Percentiles rank a stretch among this genome's conserved stretches.
These are phyloP conservation scores for Haplosporangium gracile DNA, from an alignment of 192 early-diverging fungal species.

Conservation along the genomic window DNA sequence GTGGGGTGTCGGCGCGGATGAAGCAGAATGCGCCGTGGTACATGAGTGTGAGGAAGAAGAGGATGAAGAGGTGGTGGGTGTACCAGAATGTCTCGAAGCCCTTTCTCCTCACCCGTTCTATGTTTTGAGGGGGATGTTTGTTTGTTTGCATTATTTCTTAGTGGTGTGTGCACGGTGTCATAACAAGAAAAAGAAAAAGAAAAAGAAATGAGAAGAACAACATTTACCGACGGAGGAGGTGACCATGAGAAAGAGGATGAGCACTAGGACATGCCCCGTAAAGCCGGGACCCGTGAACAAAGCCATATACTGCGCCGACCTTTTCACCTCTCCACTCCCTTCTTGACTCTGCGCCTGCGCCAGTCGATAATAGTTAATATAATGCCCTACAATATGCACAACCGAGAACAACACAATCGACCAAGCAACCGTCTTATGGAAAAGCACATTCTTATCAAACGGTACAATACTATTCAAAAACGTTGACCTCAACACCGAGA, in stretches of 20 bases:
- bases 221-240: constrained; percentile 72
- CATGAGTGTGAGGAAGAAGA: constrained; percentile 84
- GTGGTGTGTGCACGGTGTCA: not conserved
- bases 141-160: not conserved
- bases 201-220: not conserved
- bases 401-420: constrained; percentile 82
- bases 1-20: constrained; percentile 73
- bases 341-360: constrained; percentile 18
- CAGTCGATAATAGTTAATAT: constrained; percentile 81
- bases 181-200: too few species aligned
- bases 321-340: constrained; percentile 26
- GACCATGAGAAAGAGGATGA: constrained; percentile 83
- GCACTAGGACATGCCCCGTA: constrained; percentile 83
- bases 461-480: constrained; percentile 83
- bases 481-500: constrained; percentile 81
- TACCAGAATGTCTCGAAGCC: constrained; percentile 89
- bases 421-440: constrained; percentile 86
- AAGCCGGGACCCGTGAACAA: constrained; percentile 81
- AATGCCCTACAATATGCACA: constrained; percentile 80
- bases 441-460: constrained; percentile 87
- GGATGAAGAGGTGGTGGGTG: constrained; percentile 87
- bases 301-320: constrained; percentile 63
- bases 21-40: constrained; percentile 91
- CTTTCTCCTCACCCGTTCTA: constrained; percentile 64
- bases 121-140: too few species aligned